Percentiles rank a stretch among this genome's conserved stretches.
Conservation (phyloP, 352 stramenopile species). For the Globisporangium cederbergense region DNA sequence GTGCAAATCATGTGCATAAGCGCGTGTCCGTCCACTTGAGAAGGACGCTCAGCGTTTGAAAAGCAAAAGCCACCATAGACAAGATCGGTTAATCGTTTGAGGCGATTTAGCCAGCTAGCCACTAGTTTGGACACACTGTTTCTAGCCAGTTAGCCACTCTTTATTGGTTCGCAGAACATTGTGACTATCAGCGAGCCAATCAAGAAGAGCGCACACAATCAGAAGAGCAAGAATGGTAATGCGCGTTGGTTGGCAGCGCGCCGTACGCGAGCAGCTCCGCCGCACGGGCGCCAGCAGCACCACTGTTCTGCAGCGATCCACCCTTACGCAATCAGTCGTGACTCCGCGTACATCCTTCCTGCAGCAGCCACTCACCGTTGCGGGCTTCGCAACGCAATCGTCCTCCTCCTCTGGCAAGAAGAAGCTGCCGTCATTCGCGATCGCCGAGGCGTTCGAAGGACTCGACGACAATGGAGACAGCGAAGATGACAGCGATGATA, state of each 20-base stretch:
- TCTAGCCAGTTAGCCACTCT: too few species aligned
- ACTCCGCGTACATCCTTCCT: background rate
- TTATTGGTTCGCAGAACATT: too few species aligned
- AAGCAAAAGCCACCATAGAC: too few species aligned
- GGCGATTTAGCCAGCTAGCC: too few species aligned
- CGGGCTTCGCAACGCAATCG: slow-evolving; percentile 1
- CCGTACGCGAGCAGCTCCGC: background rate
- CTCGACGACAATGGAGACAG: slow-evolving; percentile 40
- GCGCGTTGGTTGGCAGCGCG: slow-evolving; percentile 3
- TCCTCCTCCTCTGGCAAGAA: slow-evolving; percentile 1
- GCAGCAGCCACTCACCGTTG: background rate
- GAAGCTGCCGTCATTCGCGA: slow-evolving; percentile 40
- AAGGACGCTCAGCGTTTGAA: too few species aligned
- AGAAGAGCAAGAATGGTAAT: background rate
- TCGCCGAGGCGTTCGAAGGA: slow-evolving; percentile 52
- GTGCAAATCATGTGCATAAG: too few species aligned
- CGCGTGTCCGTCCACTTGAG: too few species aligned
- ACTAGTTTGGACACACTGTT: too few species aligned
- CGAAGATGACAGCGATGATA: background rate
- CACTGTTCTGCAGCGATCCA: background rate
- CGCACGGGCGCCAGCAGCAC: background rate
- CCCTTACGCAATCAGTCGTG: background rate
- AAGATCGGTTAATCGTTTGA: too few species aligned
- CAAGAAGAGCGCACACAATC: background rate
- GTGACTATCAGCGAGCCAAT: too few species aligned